These are phyloP conservation scores for Leccinellum albellum DNA, from an alignment of 768 basidiomycete species.

Conservation along the genomic window DNA sequence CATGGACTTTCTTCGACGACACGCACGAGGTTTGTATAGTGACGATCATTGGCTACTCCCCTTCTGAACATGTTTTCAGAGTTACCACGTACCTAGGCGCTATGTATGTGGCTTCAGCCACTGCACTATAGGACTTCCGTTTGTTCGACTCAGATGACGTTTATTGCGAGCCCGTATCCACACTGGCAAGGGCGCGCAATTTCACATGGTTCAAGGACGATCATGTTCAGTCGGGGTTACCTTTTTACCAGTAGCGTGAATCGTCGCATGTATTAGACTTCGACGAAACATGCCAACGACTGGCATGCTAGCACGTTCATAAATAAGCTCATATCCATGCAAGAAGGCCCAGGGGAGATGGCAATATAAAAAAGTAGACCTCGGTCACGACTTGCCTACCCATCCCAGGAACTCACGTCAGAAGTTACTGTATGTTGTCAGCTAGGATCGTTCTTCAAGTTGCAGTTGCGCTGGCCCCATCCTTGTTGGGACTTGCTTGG, in stretches of 20 bases:
- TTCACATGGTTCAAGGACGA: not conserved
- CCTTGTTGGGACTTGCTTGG: conserved; percentile 1
- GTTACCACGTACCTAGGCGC: no score
- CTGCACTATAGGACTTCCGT: no score
- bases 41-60: no score
- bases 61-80: no score
- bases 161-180: no score
- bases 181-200: not conserved
- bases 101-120: no score
- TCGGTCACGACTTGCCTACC: not conserved
- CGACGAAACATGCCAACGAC: not conserved
- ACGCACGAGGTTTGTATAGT: no score
- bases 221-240: not conserved
- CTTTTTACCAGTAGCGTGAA: not conserved
- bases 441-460: not conserved
- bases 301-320: not conserved
- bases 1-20: no score
- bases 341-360: not conserved
- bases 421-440: conserved; percentile 2
- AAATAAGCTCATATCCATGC: not conserved
- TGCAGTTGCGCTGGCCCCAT: not conserved
- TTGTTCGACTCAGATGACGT: not conserved
- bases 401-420: not conserved
- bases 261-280: not conserved
- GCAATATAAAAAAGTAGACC: not conserved